These are phyloP conservation scores for Penicillium robsamsonii DNA, from an alignment of 495 filamentous ascomycete species.

Conservation along the genomic window DNA sequence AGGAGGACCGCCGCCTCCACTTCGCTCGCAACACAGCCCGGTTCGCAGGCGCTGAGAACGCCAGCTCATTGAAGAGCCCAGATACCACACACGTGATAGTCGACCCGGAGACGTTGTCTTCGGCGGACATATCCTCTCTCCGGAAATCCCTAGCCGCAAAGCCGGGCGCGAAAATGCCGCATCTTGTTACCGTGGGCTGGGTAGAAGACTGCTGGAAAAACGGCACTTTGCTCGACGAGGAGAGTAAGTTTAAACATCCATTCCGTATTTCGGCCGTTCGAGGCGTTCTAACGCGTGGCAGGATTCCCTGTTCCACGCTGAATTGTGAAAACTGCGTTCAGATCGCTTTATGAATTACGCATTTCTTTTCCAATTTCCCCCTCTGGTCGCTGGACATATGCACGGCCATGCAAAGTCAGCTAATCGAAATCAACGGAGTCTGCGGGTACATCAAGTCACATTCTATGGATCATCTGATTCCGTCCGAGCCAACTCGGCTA, in stretches of 20 bases:
- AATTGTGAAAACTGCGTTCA: background rate
- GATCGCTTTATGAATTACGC: background rate
- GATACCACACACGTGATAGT: conserved; percentile 40
- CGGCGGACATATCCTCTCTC: conserved; percentile 26
- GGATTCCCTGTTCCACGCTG: background rate
- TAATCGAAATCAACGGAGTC: background rate
- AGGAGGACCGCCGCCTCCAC: conserved; percentile 16
- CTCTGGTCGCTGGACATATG: background rate
- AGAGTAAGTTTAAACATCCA: conserved; percentile 35
- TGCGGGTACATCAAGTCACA: background rate
- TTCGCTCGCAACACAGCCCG: conserved; percentile 47
- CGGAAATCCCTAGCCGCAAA: conserved; percentile 27
- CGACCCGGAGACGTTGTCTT: conserved; percentile 17
- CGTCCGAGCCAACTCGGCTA: background rate
- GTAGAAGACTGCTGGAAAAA: conserved; percentile 76
- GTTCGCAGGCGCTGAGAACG: conserved; percentile 61
- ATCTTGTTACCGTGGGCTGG: conserved; percentile 72
- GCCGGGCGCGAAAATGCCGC: conserved; percentile 53
- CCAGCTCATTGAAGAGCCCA: conserved; percentile 17
- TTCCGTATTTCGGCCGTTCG: background rate
- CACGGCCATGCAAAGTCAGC: background rate
- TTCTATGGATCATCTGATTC: background rate
- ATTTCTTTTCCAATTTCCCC: background rate
- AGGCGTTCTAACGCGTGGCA: background rate
- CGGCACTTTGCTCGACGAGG: conserved; percentile 80